phyloP scores from a whole-genome alignment of 2,329 filamentous ascomycete species.

The Dactylellina cionopaga region DNA sequence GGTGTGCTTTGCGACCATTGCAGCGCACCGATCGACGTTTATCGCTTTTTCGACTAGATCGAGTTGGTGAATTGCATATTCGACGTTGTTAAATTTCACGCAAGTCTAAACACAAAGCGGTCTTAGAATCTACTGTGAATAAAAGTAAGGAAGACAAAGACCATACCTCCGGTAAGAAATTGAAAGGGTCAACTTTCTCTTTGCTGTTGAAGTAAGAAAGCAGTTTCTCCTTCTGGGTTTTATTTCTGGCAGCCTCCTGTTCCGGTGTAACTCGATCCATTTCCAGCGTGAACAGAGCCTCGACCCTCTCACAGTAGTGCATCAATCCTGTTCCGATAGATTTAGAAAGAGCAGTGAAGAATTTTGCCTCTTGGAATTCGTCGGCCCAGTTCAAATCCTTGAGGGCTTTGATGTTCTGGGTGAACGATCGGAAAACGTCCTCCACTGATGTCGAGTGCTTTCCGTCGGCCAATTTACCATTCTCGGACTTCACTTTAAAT shows the following conservation, averaged over 20 bases:
- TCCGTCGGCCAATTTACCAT: conserved; percentile 60
- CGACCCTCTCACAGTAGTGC: conserved; percentile 89
- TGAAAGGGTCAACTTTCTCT: conserved; percentile 94
- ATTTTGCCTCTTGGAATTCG: conserved; percentile 90
- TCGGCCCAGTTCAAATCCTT: conserved; percentile 90
- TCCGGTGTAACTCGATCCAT: conserved; percentile 93
- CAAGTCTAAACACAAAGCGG: conserved; percentile 80
- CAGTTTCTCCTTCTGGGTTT: conserved; percentile 90
- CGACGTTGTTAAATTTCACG: conserved; percentile 97
- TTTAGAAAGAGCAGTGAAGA: conserved; percentile 93
- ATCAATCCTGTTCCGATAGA: conserved; percentile 83
- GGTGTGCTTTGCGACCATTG: conserved; percentile 78
- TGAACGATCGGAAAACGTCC: conserved; percentile 93
- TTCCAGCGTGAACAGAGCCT: conserved; percentile 84
- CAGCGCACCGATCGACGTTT: conserved; percentile 89
- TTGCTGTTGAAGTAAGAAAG: conserved; percentile 90
- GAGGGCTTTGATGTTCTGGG: conserved; percentile 87
- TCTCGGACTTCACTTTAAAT: conserved; percentile 77
- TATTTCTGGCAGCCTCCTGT: conserved; percentile 79
- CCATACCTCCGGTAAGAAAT: conserved; percentile 88
- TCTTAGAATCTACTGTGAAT: not conserved
- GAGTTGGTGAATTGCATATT: conserved; percentile 90
- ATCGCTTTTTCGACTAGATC: conserved; percentile 89
- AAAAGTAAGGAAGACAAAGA: conserved; percentile 15
- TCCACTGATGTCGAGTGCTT: conserved; percentile 92